Evolutionary conservation across 345 rosid genomes (phyloP), one percentile per base, ranked within the genome.

Genomic region (Trapa bicornis): DNA sequence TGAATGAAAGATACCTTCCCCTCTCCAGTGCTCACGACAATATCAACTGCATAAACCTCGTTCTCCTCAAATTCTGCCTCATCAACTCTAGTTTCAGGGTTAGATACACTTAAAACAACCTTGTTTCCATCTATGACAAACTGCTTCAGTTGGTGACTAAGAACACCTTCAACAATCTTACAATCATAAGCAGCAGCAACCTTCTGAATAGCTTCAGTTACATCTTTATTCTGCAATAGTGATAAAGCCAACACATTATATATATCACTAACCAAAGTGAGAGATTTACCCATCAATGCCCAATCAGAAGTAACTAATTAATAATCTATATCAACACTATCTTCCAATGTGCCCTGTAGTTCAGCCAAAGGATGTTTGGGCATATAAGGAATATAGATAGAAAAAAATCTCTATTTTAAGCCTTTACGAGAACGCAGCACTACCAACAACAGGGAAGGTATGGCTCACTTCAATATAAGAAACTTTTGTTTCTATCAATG

Each of bases 131-230:
- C 97, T 33, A 91, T 91, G 70, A 86, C 82, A 65, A 83, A 85
- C 77, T 89, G 93, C 81, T 89, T 95, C 80, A 95, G 74, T 76
- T 91, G 97, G 72, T 95, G 99, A 73, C 96, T 86, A 16, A 95
- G 96, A 68, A 95, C 96, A 33, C 99, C 99, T 76, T 91, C 99
- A 50, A 89, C 96, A 73, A 91, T 86, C 76, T 91, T 95, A 83
- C 99, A 95, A 80, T 89, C 99, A 79, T 87, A 87, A 66, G 99
- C 96, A 67, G 83, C 85, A 66, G 96, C 99, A 70, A 91, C 96
- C 72, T 91, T 95, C 82, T 95, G 96, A 45, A 95, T 86, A 12
- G 99, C 99, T 65, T 91, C 97, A 35, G 89, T 84, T n/a, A 95
- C 99, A 68, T 84, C 96, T 73, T 89, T 81, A 83, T 95, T 95